Percentiles rank a stretch among this genome's conserved stretches.
Evolutionary conservation across 345 rosid species (phyloP).

Genomic region (Erodium maritimum): DNA sequence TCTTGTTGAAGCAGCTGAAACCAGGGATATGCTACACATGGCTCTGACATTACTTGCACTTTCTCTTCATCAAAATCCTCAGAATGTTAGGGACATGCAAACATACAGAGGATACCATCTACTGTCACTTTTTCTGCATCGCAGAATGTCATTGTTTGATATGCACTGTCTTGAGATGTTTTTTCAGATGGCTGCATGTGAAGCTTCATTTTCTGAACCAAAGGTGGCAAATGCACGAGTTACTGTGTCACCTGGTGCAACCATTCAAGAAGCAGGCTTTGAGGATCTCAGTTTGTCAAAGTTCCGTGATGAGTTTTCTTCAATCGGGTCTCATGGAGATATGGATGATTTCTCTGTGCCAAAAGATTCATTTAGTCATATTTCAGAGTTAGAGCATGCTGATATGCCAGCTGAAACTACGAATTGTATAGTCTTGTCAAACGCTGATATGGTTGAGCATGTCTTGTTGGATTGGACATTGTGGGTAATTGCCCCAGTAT

Average conservation of each 20-base stretch:
- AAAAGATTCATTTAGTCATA: conserved; percentile 83
- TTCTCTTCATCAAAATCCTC: conserved; percentile 95
- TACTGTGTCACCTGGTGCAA: conserved; percentile 34
- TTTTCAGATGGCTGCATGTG: conserved; percentile 97
- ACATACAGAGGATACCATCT: conserved; percentile 94
- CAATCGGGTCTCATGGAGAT: conserved; percentile 87
- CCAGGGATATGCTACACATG: conserved; percentile 96
- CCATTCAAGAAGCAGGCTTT: conserved; percentile 53
- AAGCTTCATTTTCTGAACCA: conserved; percentile 96
- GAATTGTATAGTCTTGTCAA: conserved; percentile 92
- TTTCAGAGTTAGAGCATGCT: conserved; percentile 83
- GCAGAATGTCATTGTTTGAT: conserved; percentile 77
- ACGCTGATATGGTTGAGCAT: conserved; percentile 98
- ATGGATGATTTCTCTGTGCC: conserved; percentile 89
- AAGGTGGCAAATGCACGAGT: conserved; percentile 35
- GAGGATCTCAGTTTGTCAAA: conserved; percentile 71
- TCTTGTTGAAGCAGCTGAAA: conserved; percentile 90
- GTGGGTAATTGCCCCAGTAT: conserved; percentile 88
- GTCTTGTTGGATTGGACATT: conserved; percentile 98
- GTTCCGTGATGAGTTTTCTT: conserved; percentile 73
- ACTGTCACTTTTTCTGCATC: conserved; percentile 84
- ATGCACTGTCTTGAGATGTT: conserved; percentile 93
- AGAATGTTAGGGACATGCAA: conserved; percentile 94
- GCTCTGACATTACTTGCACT: conserved; percentile 79
- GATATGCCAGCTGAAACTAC: conserved; percentile 80